A percentile compares a stretch with the other conserved stretches of the same genome.
Conservation (phyloP, 176 grass and related monocot species). For the Aegilops speltoides region DNA sequence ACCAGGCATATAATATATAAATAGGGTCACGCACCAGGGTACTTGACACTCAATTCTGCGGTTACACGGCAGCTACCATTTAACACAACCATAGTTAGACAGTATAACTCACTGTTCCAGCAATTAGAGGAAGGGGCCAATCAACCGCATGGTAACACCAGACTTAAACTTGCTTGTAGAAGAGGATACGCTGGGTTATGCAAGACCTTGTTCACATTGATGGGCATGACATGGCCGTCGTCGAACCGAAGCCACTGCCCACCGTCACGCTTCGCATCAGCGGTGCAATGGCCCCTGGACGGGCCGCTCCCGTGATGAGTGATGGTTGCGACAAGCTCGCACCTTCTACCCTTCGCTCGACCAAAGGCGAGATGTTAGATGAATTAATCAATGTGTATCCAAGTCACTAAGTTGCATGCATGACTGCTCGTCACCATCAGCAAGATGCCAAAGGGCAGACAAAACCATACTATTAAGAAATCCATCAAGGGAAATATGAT, state of each 20-base stretch:
- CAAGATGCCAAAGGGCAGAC: no score
- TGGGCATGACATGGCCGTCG: slow-evolving; percentile 42
- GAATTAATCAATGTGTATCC: background rate
- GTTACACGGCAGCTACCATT: slow-evolving; percentile 39
- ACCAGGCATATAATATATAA: slow-evolving; percentile 41
- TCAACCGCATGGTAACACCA: slow-evolving; percentile 21
- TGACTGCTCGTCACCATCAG: no score
- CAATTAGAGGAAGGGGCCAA: slow-evolving; percentile 22
- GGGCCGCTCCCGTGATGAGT: slow-evolving; percentile 82
- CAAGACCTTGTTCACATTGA: slow-evolving; percentile 57
- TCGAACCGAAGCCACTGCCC: slow-evolving; percentile 81
- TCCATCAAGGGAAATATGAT: background rate
- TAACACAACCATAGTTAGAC: slow-evolving; percentile 30
- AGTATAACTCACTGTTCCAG: slow-evolving; percentile 27
- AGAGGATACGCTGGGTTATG: slow-evolving; percentile 82
- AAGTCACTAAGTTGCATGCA: no score
- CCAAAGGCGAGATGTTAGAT: background rate
- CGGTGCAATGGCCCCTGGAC: slow-evolving; percentile 76
- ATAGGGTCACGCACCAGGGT: slow-evolving; percentile 33
- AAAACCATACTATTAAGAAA: background rate
- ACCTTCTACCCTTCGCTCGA: slow-evolving; percentile 62
- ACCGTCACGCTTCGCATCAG: slow-evolving; percentile 57
- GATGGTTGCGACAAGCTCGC: slow-evolving; percentile 84
- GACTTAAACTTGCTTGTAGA: slow-evolving; percentile 76
- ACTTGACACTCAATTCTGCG: slow-evolving; percentile 32